Percentiles rank a stretch among this genome's conserved stretches.
Evolutionary conservation across 2,329 filamentous ascomycete species (phyloP).

Genomic region (Kalmusia sp.): DNA sequence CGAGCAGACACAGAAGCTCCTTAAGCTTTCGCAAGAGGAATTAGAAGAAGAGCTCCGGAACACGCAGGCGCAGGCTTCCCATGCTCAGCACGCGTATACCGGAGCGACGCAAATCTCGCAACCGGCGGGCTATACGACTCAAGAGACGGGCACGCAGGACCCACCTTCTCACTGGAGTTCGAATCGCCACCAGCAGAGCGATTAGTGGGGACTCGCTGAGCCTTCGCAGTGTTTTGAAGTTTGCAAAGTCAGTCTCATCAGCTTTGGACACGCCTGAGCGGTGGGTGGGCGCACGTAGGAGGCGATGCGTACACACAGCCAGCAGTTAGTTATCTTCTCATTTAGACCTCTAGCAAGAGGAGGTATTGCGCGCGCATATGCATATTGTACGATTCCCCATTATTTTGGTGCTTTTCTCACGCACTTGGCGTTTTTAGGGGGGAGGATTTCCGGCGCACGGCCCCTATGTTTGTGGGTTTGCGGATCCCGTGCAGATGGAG

Average conservation of each 20-base stretch:
- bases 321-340: too few relatives aligned
- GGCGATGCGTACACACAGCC: neutral
- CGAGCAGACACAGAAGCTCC: constrained; percentile 57
- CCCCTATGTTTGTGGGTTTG: too few relatives aligned
- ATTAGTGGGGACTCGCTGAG: neutral
- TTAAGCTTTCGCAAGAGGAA: constrained; percentile 49
- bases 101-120: neutral
- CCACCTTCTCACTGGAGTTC: constrained; percentile 11
- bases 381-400: constrained; percentile 11
- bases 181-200: constrained; percentile 4
- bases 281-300: neutral
- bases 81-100: neutral
- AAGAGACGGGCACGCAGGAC: constrained; percentile 9
- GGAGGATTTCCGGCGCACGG: neutral
- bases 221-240: neutral
- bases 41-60: constrained; percentile 18
- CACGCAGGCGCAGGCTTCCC: neutral
- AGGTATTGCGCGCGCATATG: neutral
- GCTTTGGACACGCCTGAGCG: neutral
- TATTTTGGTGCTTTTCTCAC: neutral
- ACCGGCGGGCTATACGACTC: neutral
- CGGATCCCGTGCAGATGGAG: too few relatives aligned
- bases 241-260: too few relatives aligned
- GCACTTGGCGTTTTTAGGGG: neutral
- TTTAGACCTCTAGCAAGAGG: too few relatives aligned